Percentiles rank a stretch among this genome's conserved stretches.
Evolutionary conservation across 129 eudicot genomes (phyloP).

Genomic region (Silybum marianum): DNA sequence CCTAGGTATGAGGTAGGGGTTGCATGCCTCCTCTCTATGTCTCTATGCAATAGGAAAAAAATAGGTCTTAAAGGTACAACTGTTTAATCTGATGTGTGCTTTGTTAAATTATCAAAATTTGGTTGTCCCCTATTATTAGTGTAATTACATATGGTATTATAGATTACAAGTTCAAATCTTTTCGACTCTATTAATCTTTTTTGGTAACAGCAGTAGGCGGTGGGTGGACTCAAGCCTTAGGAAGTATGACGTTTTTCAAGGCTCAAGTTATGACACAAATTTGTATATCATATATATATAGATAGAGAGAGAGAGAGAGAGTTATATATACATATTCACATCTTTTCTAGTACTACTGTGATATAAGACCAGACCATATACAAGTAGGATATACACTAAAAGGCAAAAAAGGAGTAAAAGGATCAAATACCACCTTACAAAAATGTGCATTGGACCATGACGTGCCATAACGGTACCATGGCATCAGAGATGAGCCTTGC

Average conservation of each 20-base stretch:
- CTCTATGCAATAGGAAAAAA: no score
- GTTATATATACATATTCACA: background rate
- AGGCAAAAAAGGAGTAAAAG: background rate
- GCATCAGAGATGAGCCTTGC: background rate
- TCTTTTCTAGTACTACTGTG: background rate
- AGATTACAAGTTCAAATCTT: background rate
- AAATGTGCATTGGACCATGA: background rate
- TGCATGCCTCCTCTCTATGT: no score
- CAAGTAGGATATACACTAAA: background rate
- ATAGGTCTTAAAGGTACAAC: no score
- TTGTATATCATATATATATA: background rate
- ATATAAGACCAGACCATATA: background rate
- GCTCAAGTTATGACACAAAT: background rate
- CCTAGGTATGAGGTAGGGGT: no score
- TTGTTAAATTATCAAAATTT: no score
- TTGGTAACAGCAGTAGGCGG: background rate
- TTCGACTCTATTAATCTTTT: no score
- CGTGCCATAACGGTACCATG: background rate
- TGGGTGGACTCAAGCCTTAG: background rate
- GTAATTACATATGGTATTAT: no score
- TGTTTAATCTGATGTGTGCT: no score
- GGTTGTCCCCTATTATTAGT: no score
- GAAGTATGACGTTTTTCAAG: background rate
- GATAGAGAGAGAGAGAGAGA: background rate
- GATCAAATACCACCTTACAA: background rate